Evolutionary conservation across 768 basidiomycete species (phyloP).

Genomic region (Cyclocybe cylindracea): DNA sequence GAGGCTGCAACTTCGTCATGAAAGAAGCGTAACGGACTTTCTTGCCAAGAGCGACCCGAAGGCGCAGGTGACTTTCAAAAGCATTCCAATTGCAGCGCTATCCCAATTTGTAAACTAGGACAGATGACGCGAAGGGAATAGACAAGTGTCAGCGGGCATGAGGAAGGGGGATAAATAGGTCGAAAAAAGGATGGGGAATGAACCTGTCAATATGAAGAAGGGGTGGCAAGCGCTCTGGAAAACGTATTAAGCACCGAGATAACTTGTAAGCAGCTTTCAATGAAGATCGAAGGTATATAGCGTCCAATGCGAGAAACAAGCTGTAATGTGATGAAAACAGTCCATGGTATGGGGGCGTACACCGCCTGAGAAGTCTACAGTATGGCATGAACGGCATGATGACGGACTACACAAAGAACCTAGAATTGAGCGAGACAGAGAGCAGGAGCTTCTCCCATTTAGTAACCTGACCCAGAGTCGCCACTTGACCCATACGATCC

Average conservation of each 20-base stretch:
- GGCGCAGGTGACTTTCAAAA: slow-evolving; percentile 18
- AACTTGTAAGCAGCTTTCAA: slow-evolving; percentile 39
- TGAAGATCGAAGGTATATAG: slow-evolving; percentile 30
- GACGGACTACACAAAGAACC: slow-evolving; percentile 20
- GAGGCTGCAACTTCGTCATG: background rate
- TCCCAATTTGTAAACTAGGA: slow-evolving; percentile 8
- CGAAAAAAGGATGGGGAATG: slow-evolving; percentile 16
- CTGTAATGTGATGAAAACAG: slow-evolving; percentile 16
- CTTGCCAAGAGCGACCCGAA: background rate
- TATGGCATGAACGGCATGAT: slow-evolving; percentile 30
- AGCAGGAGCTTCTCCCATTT: slow-evolving; percentile 14
- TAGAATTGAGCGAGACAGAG: slow-evolving; percentile 12
- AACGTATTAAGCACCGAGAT: slow-evolving; percentile 41
- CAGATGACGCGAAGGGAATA: slow-evolving; percentile 14
- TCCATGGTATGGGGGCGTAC: slow-evolving; percentile 15
- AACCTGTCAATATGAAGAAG: slow-evolving; percentile 31
- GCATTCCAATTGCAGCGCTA: slow-evolving; percentile 23
- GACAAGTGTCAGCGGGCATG: slow-evolving; percentile 12
- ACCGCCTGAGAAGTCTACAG: slow-evolving; percentile 31
- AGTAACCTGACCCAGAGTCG: slow-evolving; percentile 32
- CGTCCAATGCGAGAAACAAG: slow-evolving; percentile 16
- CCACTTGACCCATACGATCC: slow-evolving; percentile 18
- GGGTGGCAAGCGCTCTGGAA: slow-evolving; percentile 30
- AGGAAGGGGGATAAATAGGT: slow-evolving; percentile 18
- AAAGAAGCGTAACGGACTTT: background rate